phyloP scores from a whole-genome alignment of 2,329 filamentous ascomycete genomes.

The Paracamarosporium sp. region DNA sequence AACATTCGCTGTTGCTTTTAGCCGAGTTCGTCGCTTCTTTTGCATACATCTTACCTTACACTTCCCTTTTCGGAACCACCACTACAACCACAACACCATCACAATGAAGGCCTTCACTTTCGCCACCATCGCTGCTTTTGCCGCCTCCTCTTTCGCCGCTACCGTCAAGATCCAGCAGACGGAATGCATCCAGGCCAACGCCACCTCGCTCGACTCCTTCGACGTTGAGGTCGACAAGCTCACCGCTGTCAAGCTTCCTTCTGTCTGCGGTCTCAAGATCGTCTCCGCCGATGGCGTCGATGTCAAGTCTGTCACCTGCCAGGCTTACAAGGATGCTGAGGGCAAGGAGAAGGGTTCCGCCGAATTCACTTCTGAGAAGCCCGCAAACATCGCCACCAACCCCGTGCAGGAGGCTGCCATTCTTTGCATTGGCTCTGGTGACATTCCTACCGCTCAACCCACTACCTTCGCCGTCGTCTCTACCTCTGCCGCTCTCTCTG shows the following conservation, averaged over 20 bases:
- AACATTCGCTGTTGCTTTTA: constrained; percentile 5
- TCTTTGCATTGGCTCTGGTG: constrained; percentile 14
- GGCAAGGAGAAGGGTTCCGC: constrained; percentile 26
- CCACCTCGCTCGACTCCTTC: constrained; percentile 17
- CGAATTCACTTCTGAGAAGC: constrained; percentile 22
- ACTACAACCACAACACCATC: constrained; percentile 8
- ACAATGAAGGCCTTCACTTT: constrained; percentile 24
- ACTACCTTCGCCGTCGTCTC: constrained; percentile 8
- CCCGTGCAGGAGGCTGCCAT: constrained; percentile 26
- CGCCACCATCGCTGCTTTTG: constrained; percentile 16
- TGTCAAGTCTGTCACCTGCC: constrained; percentile 25
- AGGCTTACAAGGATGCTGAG: constrained; percentile 29
- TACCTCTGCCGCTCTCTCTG: constrained; percentile 5
- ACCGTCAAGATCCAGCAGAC: constrained; percentile 27
- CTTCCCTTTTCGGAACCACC: constrained; percentile 1
- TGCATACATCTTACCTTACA: background rate
- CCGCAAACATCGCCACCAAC: constrained; percentile 32
- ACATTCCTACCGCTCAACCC: constrained; percentile 2
- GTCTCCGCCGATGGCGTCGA: constrained; percentile 22
- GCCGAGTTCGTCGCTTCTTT: background rate
- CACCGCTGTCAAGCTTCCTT: constrained; percentile 16
- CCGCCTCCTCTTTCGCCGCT: constrained; percentile 16
- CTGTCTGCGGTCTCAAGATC: constrained; percentile 34
- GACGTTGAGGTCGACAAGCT: constrained; percentile 22
- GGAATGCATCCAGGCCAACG: constrained; percentile 14